Evolutionary conservation across 352 stramenopile species (phyloP).

Genomic region (Phytophthora litchii): DNA sequence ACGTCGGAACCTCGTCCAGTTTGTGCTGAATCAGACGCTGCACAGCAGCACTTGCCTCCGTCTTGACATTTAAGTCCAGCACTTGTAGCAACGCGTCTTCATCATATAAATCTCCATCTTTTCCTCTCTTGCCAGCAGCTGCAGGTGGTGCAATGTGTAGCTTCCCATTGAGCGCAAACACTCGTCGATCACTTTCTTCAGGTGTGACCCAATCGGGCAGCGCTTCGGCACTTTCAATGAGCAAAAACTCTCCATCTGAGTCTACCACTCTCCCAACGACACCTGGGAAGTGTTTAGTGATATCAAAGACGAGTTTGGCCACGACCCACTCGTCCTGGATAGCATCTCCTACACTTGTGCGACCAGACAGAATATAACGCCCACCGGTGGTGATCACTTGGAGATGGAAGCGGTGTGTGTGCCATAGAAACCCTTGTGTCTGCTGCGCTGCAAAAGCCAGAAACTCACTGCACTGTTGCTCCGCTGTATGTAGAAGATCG

Average conservation of each 20-base stretch:
- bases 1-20: constrained; percentile 41
- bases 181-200: constrained; percentile 51
- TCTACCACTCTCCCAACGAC: constrained; percentile 52
- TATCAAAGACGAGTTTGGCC: constrained; percentile 48
- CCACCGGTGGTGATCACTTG: constrained; percentile 13
- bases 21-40: constrained; percentile 50
- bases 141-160: constrained; percentile 49
- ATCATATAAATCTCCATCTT: constrained; percentile 27
- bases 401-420: constrained; percentile 59
- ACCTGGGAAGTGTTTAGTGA: constrained; percentile 40
- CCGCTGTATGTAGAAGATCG: constrained; percentile 11
- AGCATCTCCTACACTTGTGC: constrained; percentile 55
- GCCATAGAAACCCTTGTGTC: constrained; percentile 58
- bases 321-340: constrained; percentile 80
- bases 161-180: constrained; percentile 51
- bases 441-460: constrained; percentile 38
- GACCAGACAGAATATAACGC: constrained; percentile 43
- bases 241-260: constrained; percentile 74
- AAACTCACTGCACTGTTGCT: constrained; percentile 24
- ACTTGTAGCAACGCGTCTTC: constrained; percentile 44
- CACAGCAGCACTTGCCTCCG: constrained; percentile 42
- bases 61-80: constrained; percentile 22
- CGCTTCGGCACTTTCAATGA: constrained; percentile 76
- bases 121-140: constrained; percentile 2
- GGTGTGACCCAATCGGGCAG: constrained; percentile 73